Percentiles rank a stretch among this genome's conserved stretches.
Evolutionary conservation across 1,284 basidiomycete species (phyloP).

Genomic region (Wolfiporia cocos): DNA sequence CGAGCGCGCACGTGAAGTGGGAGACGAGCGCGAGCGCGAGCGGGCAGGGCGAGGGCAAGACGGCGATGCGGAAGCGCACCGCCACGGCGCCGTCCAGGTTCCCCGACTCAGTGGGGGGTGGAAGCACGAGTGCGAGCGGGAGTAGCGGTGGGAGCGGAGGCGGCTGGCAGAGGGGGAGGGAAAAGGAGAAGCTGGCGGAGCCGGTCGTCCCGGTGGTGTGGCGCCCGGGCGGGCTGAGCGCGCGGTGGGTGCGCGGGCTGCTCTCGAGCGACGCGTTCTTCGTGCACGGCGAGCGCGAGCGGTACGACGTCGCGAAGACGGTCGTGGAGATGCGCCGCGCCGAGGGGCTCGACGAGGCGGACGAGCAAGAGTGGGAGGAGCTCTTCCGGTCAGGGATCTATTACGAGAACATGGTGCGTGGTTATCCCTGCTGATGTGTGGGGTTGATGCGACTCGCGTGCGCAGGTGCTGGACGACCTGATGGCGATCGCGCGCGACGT

Average conservation of each 20-base stretch:
- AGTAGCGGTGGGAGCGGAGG: neutral
- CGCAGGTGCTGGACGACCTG: constrained; percentile 71
- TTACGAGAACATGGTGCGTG: constrained; percentile 81
- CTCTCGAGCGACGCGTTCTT: constrained; percentile 81
- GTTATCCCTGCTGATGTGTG: too few species aligned
- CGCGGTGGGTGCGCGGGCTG: constrained; percentile 70
- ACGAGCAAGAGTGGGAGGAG: constrained; percentile 61
- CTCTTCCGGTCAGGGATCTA: constrained; percentile 82
- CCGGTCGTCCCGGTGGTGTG: constrained; percentile 48
- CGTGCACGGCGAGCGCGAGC: constrained; percentile 70
- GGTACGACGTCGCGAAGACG: constrained; percentile 74
- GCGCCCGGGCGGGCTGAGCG: constrained; percentile 63
- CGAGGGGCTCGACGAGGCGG: constrained; percentile 34
- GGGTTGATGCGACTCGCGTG: too few species aligned
- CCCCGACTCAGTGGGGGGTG: neutral
- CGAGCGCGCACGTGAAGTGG: constrained; percentile 5
- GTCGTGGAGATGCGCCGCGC: constrained; percentile 71
- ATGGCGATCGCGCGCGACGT: constrained; percentile 67
- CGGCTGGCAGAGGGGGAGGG: neutral
- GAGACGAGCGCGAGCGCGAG: constrained; percentile 6
- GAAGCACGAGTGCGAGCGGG: neutral
- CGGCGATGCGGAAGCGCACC: constrained; percentile 11
- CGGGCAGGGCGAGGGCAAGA: constrained; percentile 1
- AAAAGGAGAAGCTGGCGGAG: constrained; percentile 12
- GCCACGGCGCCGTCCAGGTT: constrained; percentile 14